phyloP scores from a whole-genome alignment of 1,284 basidiomycete species.

The Ceratorhiza oryzae-sativae region DNA sequence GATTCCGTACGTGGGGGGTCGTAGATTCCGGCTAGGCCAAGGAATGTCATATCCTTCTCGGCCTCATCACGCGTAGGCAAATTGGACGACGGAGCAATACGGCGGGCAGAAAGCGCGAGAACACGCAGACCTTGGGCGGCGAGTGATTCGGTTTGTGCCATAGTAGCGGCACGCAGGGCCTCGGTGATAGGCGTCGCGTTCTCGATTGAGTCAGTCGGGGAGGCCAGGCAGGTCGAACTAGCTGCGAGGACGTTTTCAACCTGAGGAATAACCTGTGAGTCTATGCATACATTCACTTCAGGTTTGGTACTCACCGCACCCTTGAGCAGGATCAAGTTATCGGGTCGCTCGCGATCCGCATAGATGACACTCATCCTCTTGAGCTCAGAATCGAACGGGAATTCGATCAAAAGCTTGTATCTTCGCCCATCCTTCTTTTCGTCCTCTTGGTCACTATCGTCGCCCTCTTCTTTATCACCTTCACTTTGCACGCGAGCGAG shows the following conservation, averaged over 20 bases:
- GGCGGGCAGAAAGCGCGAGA: constrained; percentile 54
- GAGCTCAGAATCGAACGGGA: constrained; percentile 68
- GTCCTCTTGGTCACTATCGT: neutral
- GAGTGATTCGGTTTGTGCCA: constrained; percentile 60
- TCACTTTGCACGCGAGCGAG: constrained; percentile 28
- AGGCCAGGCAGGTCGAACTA: constrained; percentile 16
- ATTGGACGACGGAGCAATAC: constrained; percentile 33
- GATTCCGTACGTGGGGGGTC: constrained; percentile 72
- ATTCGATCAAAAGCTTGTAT: constrained; percentile 53
- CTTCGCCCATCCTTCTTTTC: constrained; percentile 34
- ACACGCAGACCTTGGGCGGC: constrained; percentile 65
- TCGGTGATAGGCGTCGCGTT: constrained; percentile 48
- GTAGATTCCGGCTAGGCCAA: constrained; percentile 70
- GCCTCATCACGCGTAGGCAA: constrained; percentile 57
- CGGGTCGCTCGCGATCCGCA: constrained; percentile 41
- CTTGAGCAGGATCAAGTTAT: constrained; percentile 58
- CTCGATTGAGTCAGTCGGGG: constrained; percentile 39
- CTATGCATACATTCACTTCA: constrained; percentile 55
- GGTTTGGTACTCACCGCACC: constrained; percentile 70
- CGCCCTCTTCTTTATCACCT: neutral
- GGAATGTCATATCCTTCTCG: constrained; percentile 65
- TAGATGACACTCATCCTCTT: constrained; percentile 68
- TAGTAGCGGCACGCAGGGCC: constrained; percentile 54
- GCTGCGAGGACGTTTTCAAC: constrained; percentile 35
- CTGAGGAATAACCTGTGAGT: constrained; percentile 41